Conservation (phyloP, 108 stramenopile species). For the Skeletonema tropicum region DNA sequence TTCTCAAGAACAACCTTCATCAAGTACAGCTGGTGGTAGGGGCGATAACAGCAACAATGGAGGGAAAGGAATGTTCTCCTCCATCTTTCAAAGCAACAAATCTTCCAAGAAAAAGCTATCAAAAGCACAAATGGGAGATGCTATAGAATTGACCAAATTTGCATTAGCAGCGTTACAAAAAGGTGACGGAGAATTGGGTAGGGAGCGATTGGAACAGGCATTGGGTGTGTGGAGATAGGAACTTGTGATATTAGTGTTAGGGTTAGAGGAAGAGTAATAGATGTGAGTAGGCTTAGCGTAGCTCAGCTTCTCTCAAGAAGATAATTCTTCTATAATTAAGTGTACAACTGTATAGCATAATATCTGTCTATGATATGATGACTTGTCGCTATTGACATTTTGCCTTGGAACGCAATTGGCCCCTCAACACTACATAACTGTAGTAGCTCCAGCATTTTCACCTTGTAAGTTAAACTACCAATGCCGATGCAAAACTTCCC, state of each 20-base stretch:
- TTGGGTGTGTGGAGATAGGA: constrained; percentile 40
- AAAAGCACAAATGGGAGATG: constrained; percentile 77
- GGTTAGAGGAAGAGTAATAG: too few relatives aligned
- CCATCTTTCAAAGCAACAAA: constrained; percentile 3
- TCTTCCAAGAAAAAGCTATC: constrained; percentile 37
- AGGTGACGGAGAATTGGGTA: constrained; percentile 77
- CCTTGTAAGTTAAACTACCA: too few relatives aligned
- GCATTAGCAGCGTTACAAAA: constrained; percentile 82
- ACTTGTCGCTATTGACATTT: too few relatives aligned
- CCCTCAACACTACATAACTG: too few relatives aligned
- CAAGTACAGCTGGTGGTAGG: constrained; percentile 14
- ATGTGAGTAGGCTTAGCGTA: too few relatives aligned
- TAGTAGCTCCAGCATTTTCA: too few relatives aligned
- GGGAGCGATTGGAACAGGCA: constrained; percentile 78
- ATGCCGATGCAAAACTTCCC: too few relatives aligned
- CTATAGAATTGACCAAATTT: constrained; percentile 80
- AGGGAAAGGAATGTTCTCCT: constrained; percentile 26
- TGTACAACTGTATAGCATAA: too few relatives aligned
- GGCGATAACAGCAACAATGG: constrained; percentile 7
- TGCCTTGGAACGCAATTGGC: too few relatives aligned
- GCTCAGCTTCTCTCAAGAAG: too few relatives aligned
- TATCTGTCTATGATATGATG: too few relatives aligned
- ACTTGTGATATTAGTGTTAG: neutral
- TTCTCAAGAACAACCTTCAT: constrained; percentile 30
- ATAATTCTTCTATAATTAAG: too few relatives aligned